Conservation (phyloP, 129 eudicot species). For the Calendula officinalis region DNA sequence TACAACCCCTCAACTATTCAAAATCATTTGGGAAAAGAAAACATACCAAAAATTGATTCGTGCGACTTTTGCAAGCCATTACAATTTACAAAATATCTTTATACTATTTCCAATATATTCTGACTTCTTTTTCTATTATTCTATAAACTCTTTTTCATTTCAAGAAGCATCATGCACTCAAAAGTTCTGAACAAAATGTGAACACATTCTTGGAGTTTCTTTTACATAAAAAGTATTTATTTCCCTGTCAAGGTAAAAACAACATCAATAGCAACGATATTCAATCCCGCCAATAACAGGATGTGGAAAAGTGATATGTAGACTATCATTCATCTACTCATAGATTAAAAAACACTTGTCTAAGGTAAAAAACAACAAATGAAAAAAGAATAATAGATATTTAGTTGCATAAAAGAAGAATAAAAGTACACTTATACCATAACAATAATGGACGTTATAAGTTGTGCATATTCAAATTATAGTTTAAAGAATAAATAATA, state of each 20-base stretch:
- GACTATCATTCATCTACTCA: too few species aligned
- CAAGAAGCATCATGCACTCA: conserved; percentile 26
- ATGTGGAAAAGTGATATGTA: too few species aligned
- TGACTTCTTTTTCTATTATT: conserved; percentile 28
- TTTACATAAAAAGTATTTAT: conserved; percentile 5
- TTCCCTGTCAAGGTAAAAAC: conserved; percentile 7
- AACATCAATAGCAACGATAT: too few species aligned
- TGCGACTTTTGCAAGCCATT: conserved; percentile 37
- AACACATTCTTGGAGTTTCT: conserved; percentile 10
- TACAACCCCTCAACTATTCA: too few species aligned
- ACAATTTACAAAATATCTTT: conserved; percentile 33
- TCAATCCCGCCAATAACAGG: too few species aligned
- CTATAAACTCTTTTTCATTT: conserved; percentile 7
- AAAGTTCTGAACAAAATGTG: conserved; percentile 7
- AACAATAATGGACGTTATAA: neutral
- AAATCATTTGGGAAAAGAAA: conserved; percentile 37
- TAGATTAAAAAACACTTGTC: too few species aligned
- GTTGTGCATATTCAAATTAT: conserved; percentile 10
- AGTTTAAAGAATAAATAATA: conserved; percentile 13
- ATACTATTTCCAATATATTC: conserved; percentile 36
- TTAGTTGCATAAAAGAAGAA: conserved; percentile 12
- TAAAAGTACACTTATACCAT: neutral
- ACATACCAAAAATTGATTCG: conserved; percentile 45
- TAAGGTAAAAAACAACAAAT: neutral
- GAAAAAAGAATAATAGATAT: neutral